Base-by-base conservation (phyloP, 2,329 filamentous ascomycete genomes). In the Cladophialophora carrionii region DNA sequence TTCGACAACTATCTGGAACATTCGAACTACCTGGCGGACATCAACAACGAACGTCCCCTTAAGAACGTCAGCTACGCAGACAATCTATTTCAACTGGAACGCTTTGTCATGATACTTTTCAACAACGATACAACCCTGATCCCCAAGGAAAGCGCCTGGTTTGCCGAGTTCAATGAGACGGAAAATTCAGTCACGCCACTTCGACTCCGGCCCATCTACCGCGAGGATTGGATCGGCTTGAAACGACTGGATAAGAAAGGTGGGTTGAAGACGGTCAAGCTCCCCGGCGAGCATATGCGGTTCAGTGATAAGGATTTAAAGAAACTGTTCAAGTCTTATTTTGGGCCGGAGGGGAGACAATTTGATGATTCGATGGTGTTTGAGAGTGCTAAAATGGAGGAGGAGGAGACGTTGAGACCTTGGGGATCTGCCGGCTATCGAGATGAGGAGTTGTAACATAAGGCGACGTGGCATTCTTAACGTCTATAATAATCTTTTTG, bases 191-290 rank as follows among this genome's bases (percentile, higher is more conserved):
- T 87, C 24, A 90, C 86, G 53, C 84, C 84, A 17, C 78, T 99
- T 75, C 83, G 85, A 70, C 85, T 92, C 59, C 83, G 91, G 64
- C 76, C 78, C 31, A 81, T 98, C 1, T 99, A 97, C 77, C 86
- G 85, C 71, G 89, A 98, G 78, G 94, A 99, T 79, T 99, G 95
- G 95, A 80, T 99, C 31, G 95, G 95, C 0, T 80, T 99, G 76
- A 90, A 85, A 76, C 79, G 80, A 72, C 79, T 99, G 73, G 93
- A 97, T 78, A 80, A 88, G 76, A 90, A 90, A 80, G 91, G 89
- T 2, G 90, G 86, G 0, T 79, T 99, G 72, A 84, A 88, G 63
- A 96, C 97, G 78, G 82, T 87, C 75, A 87, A 82, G 1, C 84
- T 87, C 0, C 82, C 87, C 4, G 95, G 94, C 0, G 85, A 86